These are phyloP conservation scores for Jatropha curcas DNA, from an alignment of 345 rosid genomes.

Conservation along the genomic window DNA sequence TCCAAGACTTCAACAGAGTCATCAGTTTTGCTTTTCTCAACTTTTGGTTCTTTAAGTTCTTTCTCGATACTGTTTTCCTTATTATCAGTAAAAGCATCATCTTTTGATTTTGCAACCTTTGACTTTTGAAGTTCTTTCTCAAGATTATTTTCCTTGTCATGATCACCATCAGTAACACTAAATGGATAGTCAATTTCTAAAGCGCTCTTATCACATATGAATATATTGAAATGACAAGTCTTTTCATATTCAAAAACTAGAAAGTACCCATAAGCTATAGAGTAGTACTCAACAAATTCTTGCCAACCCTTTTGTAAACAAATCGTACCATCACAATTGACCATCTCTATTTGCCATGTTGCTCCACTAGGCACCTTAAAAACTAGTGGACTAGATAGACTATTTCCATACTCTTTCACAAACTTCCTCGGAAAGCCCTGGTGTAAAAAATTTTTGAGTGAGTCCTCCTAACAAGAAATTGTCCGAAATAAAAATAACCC, in stretches of 20 bases:
- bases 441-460: no score
- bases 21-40: no score
- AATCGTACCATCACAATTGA: neutral
- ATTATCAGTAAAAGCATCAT: no score
- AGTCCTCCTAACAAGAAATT: no score
- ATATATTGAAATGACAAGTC: neutral
- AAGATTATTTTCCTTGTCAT: no score
- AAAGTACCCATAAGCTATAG: neutral
- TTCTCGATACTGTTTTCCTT: no score
- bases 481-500: no score
- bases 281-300: conserved; percentile 7
- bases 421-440: conserved; percentile 7
- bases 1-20: no score
- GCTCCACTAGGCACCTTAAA: conserved; percentile 11
- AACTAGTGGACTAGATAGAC: neutral
- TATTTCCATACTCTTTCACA: conserved; percentile 3
- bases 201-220: conserved; percentile 9
- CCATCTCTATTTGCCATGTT: neutral
- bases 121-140: no score
- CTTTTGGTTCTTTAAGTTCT: no score
- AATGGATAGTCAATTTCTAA: conserved; percentile 11
- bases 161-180: neutral
- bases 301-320: conserved; percentile 16
- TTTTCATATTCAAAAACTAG: conserved; percentile 3
- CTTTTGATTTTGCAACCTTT: no score